Percentiles rank a stretch among this genome's conserved stretches.
phyloP scores from a whole-genome alignment of 495 filamentous ascomycete species.

The Penicillium alfredii region DNA sequence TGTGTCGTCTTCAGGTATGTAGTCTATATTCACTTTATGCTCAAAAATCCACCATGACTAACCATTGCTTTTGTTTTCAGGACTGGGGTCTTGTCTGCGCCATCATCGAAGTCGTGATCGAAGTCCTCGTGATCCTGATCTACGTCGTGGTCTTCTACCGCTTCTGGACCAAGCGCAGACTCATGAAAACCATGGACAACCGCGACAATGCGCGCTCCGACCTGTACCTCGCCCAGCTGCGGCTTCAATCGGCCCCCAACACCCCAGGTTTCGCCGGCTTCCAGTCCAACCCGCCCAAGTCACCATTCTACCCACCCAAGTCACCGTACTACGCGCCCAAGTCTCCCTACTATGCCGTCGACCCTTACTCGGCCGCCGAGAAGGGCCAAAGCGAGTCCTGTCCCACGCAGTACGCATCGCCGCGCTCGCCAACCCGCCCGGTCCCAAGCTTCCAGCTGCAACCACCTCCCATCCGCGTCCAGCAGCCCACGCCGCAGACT shows the following conservation, averaged over 20 bases:
- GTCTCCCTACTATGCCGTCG: constrained; percentile 49
- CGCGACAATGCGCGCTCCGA: constrained; percentile 91
- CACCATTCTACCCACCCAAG: constrained; percentile 37
- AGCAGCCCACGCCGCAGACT: constrained; percentile 65
- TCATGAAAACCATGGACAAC: constrained; percentile 92
- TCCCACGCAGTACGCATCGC: constrained; percentile 44
- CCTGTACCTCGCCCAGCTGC: constrained; percentile 92
- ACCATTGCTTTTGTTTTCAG: too few relatives aligned
- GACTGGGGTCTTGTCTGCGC: constrained; percentile 95
- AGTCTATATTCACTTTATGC: constrained; percentile 16
- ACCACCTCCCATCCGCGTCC: constrained; percentile 70
- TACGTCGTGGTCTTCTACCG: constrained; percentile 95
- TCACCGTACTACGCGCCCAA: constrained; percentile 23
- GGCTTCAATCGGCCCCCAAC: constrained; percentile 87
- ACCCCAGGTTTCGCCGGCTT: constrained; percentile 68
- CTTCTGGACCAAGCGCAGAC: constrained; percentile 88
- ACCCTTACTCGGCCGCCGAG: constrained; percentile 50
- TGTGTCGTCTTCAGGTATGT: constrained; percentile 93
- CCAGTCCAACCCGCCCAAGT: constrained; percentile 43
- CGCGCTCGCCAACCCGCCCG: constrained; percentile 42
- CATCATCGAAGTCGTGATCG: constrained; percentile 93
- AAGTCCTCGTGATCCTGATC: constrained; percentile 82
- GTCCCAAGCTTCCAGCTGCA: constrained; percentile 72
- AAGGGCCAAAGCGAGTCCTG: constrained; percentile 44
- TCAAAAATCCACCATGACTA: background rate